Base-by-base conservation (phyloP, 371 early-diverging fungal species). In the Globomyces sp. region DNA sequence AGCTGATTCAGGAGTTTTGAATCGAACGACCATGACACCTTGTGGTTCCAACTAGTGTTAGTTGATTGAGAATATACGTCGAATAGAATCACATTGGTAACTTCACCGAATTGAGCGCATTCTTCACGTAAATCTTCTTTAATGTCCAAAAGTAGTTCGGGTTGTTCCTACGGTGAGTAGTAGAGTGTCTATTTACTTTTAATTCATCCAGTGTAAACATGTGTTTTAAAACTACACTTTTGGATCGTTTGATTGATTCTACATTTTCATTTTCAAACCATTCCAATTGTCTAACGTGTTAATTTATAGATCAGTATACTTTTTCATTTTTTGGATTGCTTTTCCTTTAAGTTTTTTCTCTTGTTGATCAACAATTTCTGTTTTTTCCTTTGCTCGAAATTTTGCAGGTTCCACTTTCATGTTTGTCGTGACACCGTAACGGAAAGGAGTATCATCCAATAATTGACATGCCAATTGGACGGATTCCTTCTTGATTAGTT, bases 221-320 rank as follows among this genome's bases (percentile, higher is more conserved):
- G 69, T 92, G 85, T 74, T 93, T 94, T 51, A 97, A 76, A 53
- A 96, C 87, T 6, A 95, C 95, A 58, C 92, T 88, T 57, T 89
- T 91, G 92, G 77, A 68, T 5, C 83, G 73, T 68, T 86, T 90
- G 49, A 86, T 85, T 34, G 87, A 85, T 4, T 70, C 71, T 55
- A 87, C 87, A n/a, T 86, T 87, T 10, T 97, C 96, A n/a, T 86
- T 87, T 10, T 97, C 96, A 58, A 87, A 85, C 98, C 96, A 97
- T 65, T 92, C 94, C 45, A 95, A 80, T 70, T 92, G 91, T 70
- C 93, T 92, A 76, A 58, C 1, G 9, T 8, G 43, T 6, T 3
- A 13, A 39, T 24, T 24, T 24, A 24, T 24, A 24, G 24, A 24
- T 24, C 24, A 37, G 11, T 67, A 57, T 71, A 85, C 90, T 84